phyloP scores from a whole-genome alignment of 2,329 filamentous ascomycete species.

The Stemphylium beticola region DNA sequence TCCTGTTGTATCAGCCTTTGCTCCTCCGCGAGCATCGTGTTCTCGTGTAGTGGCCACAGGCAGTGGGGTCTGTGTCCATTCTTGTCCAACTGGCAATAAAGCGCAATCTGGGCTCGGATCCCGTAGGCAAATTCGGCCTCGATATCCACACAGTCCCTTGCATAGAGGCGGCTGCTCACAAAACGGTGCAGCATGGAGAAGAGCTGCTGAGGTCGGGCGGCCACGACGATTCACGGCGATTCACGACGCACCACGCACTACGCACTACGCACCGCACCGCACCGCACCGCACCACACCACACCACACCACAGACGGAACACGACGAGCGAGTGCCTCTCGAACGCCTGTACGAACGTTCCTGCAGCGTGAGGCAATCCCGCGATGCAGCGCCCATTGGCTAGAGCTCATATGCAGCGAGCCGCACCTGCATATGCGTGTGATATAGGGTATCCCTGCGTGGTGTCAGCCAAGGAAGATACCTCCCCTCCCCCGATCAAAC shows the following conservation, averaged over 20 bases:
- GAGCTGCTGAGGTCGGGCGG: no score
- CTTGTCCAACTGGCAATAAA: slow-evolving; percentile 38
- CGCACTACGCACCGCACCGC: no score
- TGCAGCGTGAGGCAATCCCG: slow-evolving; percentile 48
- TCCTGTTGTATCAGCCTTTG: slow-evolving; percentile 28
- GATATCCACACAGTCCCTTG: background rate
- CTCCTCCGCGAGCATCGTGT: slow-evolving; percentile 29
- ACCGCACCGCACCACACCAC: no score
- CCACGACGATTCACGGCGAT: no score
- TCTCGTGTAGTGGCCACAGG: slow-evolving; percentile 33
- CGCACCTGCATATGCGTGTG: slow-evolving; percentile 49
- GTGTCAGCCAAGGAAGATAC: slow-evolving; percentile 23
- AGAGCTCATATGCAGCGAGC: slow-evolving; percentile 42
- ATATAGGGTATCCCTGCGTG: slow-evolving; percentile 40
- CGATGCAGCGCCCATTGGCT: slow-evolving; percentile 39
- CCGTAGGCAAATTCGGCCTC: slow-evolving; percentile 26
- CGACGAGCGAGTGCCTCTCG: background rate
- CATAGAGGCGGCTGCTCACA: no score
- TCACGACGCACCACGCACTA: no score
- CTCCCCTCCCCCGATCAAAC: slow-evolving; percentile 26
- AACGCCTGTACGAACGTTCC: slow-evolving; percentile 39
- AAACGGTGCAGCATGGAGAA: no score
- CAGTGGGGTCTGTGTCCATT: slow-evolving; percentile 42
- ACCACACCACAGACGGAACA: no score
- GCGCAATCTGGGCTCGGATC: slow-evolving; percentile 42